These are phyloP conservation scores for Dalbergia cochinchinensis DNA, from an alignment of 306 rosid genomes.

Conservation along the genomic window DNA sequence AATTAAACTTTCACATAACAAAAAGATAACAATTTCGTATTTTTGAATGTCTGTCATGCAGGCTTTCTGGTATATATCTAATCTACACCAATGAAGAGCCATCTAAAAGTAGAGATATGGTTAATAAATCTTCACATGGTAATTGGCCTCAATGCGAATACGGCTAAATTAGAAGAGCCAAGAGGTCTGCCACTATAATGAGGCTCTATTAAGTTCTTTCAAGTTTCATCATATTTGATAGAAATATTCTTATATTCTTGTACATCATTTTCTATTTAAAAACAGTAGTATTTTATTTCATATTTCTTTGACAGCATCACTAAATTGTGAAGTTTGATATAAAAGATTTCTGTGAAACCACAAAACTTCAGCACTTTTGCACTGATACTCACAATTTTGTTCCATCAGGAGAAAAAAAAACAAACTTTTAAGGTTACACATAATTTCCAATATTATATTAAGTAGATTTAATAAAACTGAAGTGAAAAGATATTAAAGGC, in stretches of 20 bases:
- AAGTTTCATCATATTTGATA: conserved; percentile 18
- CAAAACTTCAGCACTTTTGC: not conserved
- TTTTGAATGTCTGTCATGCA: conserved; percentile 1
- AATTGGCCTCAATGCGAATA: conserved; percentile 19
- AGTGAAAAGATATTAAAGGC: not conserved
- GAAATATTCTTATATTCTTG: conserved; percentile 1
- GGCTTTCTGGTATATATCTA: conserved; percentile 43
- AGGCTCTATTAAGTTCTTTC: not conserved
- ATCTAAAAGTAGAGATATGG: not conserved
- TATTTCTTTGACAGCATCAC: not conserved
- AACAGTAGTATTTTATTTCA: not conserved
- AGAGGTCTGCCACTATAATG: not conserved
- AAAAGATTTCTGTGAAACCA: not conserved
- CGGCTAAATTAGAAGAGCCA: not conserved
- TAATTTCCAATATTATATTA: not conserved
- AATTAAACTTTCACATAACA: not conserved
- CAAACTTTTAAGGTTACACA: not conserved
- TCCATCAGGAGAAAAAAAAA: no score
- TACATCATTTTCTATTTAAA: conserved; percentile 10
- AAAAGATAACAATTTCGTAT: not conserved
- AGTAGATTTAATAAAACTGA: not conserved
- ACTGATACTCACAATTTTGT: not conserved
- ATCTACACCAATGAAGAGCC: conserved; percentile 11
- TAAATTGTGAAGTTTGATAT: not conserved
- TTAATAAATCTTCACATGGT: conserved; percentile 43